These are phyloP conservation scores for Salmacisia buchloeana DNA, from an alignment of 1,284 basidiomycete genomes.

Conservation along the genomic window DNA sequence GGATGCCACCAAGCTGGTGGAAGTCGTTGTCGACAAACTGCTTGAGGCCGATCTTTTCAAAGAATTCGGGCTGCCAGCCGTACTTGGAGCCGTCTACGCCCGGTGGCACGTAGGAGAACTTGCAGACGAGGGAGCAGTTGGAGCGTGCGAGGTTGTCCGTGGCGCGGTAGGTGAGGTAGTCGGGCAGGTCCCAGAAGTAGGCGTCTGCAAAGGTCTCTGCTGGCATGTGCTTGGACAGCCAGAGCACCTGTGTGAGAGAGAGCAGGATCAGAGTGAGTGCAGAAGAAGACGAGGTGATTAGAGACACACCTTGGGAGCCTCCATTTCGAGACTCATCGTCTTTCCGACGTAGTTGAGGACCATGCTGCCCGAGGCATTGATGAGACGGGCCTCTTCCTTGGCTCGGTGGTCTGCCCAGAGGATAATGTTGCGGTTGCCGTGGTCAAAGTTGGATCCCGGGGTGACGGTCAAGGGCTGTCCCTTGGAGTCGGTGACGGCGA, in stretches of 20 bases:
- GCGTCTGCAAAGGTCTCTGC: slow-evolving; percentile 68
- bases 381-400: slow-evolving; percentile 78
- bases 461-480: slow-evolving; percentile 77
- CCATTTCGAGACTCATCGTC: slow-evolving; percentile 72
- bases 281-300: neutral
- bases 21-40: slow-evolving; percentile 60
- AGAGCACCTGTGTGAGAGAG: slow-evolving; percentile 67
- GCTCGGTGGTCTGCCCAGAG: slow-evolving; percentile 72
- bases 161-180: slow-evolving; percentile 89
- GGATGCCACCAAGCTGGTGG: slow-evolving; percentile 69
- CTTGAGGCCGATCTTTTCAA: slow-evolving; percentile 46
- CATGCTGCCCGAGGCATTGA: slow-evolving; percentile 76
- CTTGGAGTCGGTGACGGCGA: slow-evolving; percentile 69
- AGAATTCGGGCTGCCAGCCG: slow-evolving; percentile 47
- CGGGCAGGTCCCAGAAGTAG: slow-evolving; percentile 95
- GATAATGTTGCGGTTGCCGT: slow-evolving; percentile 31
- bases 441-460: slow-evolving; percentile 56
- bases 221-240: slow-evolving; percentile 86
- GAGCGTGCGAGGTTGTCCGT: slow-evolving; percentile 75
- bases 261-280: neutral
- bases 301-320: neutral
- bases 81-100: slow-evolving; percentile 52
- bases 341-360: slow-evolving; percentile 94
- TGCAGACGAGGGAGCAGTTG: slow-evolving; percentile 90
- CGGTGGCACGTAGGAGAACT: slow-evolving; percentile 85